Base-by-base conservation (phyloP, 176 grass and related monocot species). In the Elymus sibiricus region DNA sequence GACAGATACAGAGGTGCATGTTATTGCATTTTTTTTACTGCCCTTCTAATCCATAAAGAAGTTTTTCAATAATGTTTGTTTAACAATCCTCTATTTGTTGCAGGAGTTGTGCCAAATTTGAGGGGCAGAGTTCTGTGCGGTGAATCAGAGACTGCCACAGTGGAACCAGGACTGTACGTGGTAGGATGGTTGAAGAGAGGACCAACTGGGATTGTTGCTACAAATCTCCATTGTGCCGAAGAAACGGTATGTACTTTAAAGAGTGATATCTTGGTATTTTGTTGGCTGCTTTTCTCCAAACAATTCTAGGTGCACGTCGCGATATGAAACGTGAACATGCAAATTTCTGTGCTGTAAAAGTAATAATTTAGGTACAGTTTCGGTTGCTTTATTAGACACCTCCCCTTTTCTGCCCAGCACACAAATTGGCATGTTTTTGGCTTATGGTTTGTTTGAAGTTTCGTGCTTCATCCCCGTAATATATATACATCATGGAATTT, bases 141-240 rank as follows among this genome's bases (percentile, higher is more conserved):
- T 49, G 76, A 88, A 55, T 64, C 43, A 69, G 86, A 93, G 40
- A 72, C 37, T 74, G 79, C 86, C 37, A 89, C 26, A 15, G 85
- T 90, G 13, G 93, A 98, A 76, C 70, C 76, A 77, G 91, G 96
- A 22, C 37, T 98, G 59, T 98, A 95, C 34, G 93, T 93, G 13
- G 90, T 92, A 81, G 96, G 96, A 75, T 98, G 96, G 96, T 92
- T 98, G 83, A 98, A 98, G 90, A 98, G 96, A 89, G 93, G 93
- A 67, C 91, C 93, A 60, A 98, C 96, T 35, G 93, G 96, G 39
- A 95, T 95, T 70, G 79, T 94, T 75, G 96, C 73, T 25, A 98
- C 93, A 84, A 95, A 95, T 85, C 89, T 98, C 40, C 89, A 95
- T 76, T 95, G 93, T 82, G 96, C 93, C 7, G 90, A 98, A 83